These are phyloP conservation scores for Candida saitoana DNA, from an alignment of 805 yeast genomes.

Conservation along the genomic window DNA sequence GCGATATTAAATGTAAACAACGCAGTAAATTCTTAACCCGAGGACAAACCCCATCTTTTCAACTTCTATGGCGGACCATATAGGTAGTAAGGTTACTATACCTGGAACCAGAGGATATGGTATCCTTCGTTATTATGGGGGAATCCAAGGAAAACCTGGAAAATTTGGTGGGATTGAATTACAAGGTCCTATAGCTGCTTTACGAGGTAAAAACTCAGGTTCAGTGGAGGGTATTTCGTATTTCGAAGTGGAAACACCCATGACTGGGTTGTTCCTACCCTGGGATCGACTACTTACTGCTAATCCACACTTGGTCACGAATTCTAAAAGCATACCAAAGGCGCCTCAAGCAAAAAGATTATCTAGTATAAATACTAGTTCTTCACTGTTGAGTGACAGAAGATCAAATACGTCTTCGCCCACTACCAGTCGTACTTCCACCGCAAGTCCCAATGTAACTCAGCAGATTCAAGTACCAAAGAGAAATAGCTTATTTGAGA, in stretches of 20 bases:
- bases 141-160: conserved; percentile 67
- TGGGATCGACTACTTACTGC: conserved; percentile 40
- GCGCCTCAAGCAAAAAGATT: neutral
- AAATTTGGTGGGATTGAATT: conserved; percentile 85
- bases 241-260: conserved; percentile 59
- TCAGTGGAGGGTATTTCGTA: conserved; percentile 66
- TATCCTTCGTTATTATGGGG: conserved; percentile 64
- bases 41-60: neutral
- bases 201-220: conserved; percentile 84
- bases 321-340: neutral
- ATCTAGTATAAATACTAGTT: neutral
- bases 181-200: conserved; percentile 51
- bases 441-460: neutral
- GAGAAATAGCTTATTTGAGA: conserved; percentile 2
- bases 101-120: conserved; percentile 72
- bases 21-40: neutral
- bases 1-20: conserved; percentile 1
- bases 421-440: neutral
- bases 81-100: conserved; percentile 39
- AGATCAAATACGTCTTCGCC: neutral
- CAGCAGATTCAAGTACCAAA: conserved; percentile 4
- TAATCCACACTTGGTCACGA: conserved; percentile 20
- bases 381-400: neutral
- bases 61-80: conserved; percentile 22
- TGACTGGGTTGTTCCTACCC: conserved; percentile 73